A percentile compares a stretch with the other conserved stretches of the same genome.
These are phyloP conservation scores for Podaxis mareebaensis DNA, from an alignment of 768 basidiomycete genomes.

Conservation along the genomic window DNA sequence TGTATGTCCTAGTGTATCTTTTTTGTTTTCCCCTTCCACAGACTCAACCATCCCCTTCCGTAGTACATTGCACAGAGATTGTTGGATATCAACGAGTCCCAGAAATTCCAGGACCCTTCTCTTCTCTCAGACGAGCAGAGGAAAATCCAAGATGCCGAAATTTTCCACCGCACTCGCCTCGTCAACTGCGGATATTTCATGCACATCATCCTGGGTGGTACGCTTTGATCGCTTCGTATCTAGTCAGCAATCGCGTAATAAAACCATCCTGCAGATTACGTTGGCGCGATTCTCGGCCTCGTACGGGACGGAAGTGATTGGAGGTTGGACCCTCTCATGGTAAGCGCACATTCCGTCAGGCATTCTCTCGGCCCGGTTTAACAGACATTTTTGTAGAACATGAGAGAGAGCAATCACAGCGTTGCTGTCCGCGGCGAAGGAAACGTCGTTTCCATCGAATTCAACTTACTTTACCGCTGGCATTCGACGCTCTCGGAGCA, in stretches of 20 bases:
- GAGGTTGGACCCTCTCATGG: conserved; percentile 70
- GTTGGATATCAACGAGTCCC: conserved; percentile 66
- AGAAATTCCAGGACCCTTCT: conserved; percentile 38
- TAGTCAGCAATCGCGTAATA: not conserved
- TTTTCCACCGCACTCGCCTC: conserved; percentile 71
- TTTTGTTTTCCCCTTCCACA: not conserved
- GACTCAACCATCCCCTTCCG: conserved; percentile 12
- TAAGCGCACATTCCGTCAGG: conserved; percentile 24
- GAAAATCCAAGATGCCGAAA: conserved; percentile 67
- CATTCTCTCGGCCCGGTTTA: not conserved
- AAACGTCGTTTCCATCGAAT: conserved; percentile 77
- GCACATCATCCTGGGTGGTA: conserved; percentile 64
- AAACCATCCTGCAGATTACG: conserved; percentile 50
- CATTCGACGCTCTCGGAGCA: conserved; percentile 58
- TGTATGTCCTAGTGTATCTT: conserved; percentile 35
- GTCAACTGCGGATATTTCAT: conserved; percentile 76
- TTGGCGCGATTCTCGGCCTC: conserved; percentile 72
- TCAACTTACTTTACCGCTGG: conserved; percentile 68
- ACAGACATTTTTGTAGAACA: conserved; percentile 36
- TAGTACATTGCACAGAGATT: conserved; percentile 74
- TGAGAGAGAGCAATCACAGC: conserved; percentile 51
- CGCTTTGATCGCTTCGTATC: conserved; percentile 2
- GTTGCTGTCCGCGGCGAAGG: conserved; percentile 68
- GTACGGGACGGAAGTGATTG: conserved; percentile 63
- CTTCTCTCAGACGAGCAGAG: conserved; percentile 23